Evolutionary conservation across 129 eudicot species (phyloP).

Genomic region (Daucus carota): DH1_v3.0 NC_030385.2:37508501-37509000

Average conservation of each 20-base stretch:
- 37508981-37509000: not conserved
- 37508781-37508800: not conserved
- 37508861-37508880: not conserved
- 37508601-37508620: constrained; percentile 9
- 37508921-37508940: not conserved
- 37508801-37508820: not conserved
- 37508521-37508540: constrained; percentile 43
- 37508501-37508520: not conserved
- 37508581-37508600: constrained; percentile 97
- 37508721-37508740: not conserved
- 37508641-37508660: not conserved
- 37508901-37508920: not conserved
- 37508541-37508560: constrained; percentile 80
- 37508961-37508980: not conserved
- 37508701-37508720: not conserved
- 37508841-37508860: no score
- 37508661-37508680: not conserved
- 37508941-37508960: not conserved
- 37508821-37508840: not conserved
- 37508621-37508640: not conserved
- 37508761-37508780: not conserved
- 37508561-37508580: constrained; percentile 91
- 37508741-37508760: not conserved
- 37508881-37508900: not conserved
- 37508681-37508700: not conserved